These are phyloP conservation scores for Talaromyces sp. DNA, from an alignment of 2,329 filamentous ascomycete species.

Conservation along the genomic window DNA sequence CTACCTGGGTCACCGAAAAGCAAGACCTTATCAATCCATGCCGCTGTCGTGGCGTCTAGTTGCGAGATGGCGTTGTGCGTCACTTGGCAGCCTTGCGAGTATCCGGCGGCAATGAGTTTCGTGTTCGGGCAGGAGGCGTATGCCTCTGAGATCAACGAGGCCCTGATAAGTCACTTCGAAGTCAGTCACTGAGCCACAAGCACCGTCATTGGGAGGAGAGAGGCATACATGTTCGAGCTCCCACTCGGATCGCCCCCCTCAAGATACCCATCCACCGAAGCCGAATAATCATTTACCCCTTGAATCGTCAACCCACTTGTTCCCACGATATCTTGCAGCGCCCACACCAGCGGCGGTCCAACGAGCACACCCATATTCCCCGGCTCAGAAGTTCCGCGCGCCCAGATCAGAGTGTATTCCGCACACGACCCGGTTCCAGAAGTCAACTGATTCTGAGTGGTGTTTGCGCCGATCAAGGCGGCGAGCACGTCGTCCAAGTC, in stretches of 20 bases:
- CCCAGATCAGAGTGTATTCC: conserved; percentile 22
- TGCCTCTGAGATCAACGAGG: conserved; percentile 19
- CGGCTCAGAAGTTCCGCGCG: conserved; percentile 23
- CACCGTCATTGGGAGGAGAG: no score
- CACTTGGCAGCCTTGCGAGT: conserved; percentile 23
- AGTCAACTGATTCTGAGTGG: conserved; percentile 20
- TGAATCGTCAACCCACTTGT: conserved; percentile 20
- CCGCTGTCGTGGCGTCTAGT: conserved; percentile 18
- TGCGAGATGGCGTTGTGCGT: conserved; percentile 21
- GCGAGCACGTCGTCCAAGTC: conserved; percentile 18
- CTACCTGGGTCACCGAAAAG: conserved; percentile 23
- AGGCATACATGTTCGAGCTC: conserved; percentile 19
- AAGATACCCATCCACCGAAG: conserved; percentile 22
- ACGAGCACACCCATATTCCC: conserved; percentile 22
- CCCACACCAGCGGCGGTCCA: conserved; percentile 23
- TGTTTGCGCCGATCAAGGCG: conserved; percentile 14
- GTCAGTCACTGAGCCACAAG: no score
- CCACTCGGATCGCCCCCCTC: conserved; percentile 21
- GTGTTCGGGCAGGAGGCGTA: conserved; percentile 22
- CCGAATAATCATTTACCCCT: conserved; percentile 23
- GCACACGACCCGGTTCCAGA: conserved; percentile 14
- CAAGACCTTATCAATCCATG: conserved; percentile 22
- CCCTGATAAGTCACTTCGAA: conserved; percentile 13
- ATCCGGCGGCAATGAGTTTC: conserved; percentile 22
- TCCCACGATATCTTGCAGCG: conserved; percentile 18